Base-by-base conservation (phyloP, 805 yeast species). In the Lachancea thermotolerans region DNA sequence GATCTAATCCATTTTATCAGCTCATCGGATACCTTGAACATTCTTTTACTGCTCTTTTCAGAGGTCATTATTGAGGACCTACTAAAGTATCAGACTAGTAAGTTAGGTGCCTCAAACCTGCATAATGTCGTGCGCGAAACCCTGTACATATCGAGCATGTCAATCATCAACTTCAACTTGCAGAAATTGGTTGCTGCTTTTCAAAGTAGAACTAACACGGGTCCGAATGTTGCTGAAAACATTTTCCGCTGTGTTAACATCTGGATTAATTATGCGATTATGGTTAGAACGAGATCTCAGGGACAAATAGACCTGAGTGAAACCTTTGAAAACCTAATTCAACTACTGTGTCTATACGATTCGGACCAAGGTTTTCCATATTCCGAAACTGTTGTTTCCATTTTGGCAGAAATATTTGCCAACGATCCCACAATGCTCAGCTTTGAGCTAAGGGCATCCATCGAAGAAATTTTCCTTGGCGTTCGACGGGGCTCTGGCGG, bases 21-120 rank as follows among this genome's bases (percentile, higher is more conserved):
- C 8, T 50, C 58, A 3, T 54, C 60, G 9, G 44, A 45, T 2
- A 34, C 50, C 2, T 50, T 49, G 37, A 60, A 63, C 39, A 56
- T 56, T 29, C 37, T 64, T 17, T 32, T 54, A 21, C 45, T 64
- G 25, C 52, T 50, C 25, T 63, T 63, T 37, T 54, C 64, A 3
- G 60, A 58, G 39, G 59, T 64, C 40, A 56, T 64, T 15, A 62
- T 64, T 7, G 68, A 64, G 46, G 68, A 64, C 50, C 44, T 64
- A 35, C 55, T 57, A 9, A 64, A 64, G 47, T 51, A 47, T 28
- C 67, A 62, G 44, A 48, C 60, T 0, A 53, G 48, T 15, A 61
- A 56, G 37, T 54, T 53, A 44, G 46, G 58, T 4, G 48, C 59
- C 50, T 51, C 60, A 6, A 54, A 56, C 33, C 53, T 63, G 17